Evolutionary conservation across 2,329 filamentous ascomycete species (phyloP).

Genomic region (Exophiala oligosperma): DNA sequence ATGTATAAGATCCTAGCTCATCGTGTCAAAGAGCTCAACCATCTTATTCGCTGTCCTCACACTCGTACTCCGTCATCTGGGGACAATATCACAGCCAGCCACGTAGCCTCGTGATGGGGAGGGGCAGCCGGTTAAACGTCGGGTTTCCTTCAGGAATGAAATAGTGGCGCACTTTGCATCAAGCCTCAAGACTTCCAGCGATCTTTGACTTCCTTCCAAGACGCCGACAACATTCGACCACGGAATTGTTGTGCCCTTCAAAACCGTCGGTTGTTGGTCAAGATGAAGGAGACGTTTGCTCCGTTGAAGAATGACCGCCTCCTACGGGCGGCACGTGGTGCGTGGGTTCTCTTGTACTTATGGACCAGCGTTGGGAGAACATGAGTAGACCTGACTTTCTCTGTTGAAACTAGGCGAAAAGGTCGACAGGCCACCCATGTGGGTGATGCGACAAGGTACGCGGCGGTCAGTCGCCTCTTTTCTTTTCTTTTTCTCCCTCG

Average conservation of each 20-base stretch:
- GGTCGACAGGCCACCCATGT: conserved; percentile 91
- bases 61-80: too few relatives aligned
- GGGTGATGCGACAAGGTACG: conserved; percentile 98
- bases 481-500: conserved; percentile 5
- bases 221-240: too few relatives aligned
- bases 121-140: too few relatives aligned
- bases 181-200: too few relatives aligned
- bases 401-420: conserved; percentile 60
- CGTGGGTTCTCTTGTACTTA: conserved; percentile 1
- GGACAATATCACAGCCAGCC: too few relatives aligned
- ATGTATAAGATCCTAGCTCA: conserved; percentile 17
- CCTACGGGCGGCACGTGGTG: conserved; percentile 85
- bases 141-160: too few relatives aligned
- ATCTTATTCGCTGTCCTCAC: too few relatives aligned
- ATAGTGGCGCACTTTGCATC: too few relatives aligned
- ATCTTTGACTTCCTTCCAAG: too few relatives aligned
- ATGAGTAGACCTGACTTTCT: background rate
- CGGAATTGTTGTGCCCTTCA: background rate
- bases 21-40: too few relatives aligned
- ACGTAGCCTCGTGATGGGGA: too few relatives aligned
- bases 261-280: background rate
- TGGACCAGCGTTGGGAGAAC: conserved; percentile 1
- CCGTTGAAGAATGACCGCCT: conserved; percentile 91
- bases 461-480: conserved; percentile 20
- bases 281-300: conserved; percentile 72